Percentiles rank a stretch among this genome's conserved stretches.
These are phyloP conservation scores for Stachybotrys echinatus DNA, from an alignment of 2,329 filamentous ascomycete species.

Conservation along the genomic window DNA sequence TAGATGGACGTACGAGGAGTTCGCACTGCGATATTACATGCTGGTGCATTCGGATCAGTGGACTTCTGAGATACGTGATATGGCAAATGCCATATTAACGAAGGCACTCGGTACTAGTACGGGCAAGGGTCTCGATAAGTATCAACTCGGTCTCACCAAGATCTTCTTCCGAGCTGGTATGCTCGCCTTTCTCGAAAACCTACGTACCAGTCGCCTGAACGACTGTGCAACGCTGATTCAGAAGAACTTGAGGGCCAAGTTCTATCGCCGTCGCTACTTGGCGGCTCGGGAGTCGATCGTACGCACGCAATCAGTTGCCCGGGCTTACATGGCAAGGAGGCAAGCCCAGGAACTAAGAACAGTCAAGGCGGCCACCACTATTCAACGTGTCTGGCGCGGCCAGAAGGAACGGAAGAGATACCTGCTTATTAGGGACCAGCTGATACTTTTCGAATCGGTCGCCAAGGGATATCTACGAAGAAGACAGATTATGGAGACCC, in stretches of 20 bases:
- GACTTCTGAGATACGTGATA: slow-evolving; percentile 89
- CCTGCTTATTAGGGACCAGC: slow-evolving; percentile 70
- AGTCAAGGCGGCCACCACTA: slow-evolving; percentile 83
- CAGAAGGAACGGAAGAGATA: slow-evolving; percentile 83
- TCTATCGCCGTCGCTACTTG: slow-evolving; percentile 87
- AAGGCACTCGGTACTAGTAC: slow-evolving; percentile 79
- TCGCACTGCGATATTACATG: slow-evolving; percentile 97
- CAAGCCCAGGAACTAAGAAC: slow-evolving; percentile 76
- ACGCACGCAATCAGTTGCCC: slow-evolving; percentile 68
- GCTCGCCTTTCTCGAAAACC: slow-evolving; percentile 94
- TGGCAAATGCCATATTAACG: slow-evolving; percentile 87
- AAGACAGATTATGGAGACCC: slow-evolving; percentile 88
- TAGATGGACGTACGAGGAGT: slow-evolving; percentile 98
- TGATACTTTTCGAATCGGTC: slow-evolving; percentile 82
- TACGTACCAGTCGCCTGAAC: slow-evolving; percentile 84
- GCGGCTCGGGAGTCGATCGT: slow-evolving; percentile 80
- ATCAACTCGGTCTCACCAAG: slow-evolving; percentile 95
- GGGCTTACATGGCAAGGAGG: slow-evolving; percentile 74
- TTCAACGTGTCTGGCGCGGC: slow-evolving; percentile 92
- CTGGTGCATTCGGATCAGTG: slow-evolving; percentile 82
- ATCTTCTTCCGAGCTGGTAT: slow-evolving; percentile 99
- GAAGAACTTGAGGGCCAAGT: slow-evolving; percentile 94
- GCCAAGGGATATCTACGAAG: slow-evolving; percentile 90
- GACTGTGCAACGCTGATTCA: slow-evolving; percentile 96
- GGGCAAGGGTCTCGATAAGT: slow-evolving; percentile 78